Base-by-base conservation (phyloP, 2,329 filamentous ascomycete genomes). In the Ophiostoma australiae region DNA sequence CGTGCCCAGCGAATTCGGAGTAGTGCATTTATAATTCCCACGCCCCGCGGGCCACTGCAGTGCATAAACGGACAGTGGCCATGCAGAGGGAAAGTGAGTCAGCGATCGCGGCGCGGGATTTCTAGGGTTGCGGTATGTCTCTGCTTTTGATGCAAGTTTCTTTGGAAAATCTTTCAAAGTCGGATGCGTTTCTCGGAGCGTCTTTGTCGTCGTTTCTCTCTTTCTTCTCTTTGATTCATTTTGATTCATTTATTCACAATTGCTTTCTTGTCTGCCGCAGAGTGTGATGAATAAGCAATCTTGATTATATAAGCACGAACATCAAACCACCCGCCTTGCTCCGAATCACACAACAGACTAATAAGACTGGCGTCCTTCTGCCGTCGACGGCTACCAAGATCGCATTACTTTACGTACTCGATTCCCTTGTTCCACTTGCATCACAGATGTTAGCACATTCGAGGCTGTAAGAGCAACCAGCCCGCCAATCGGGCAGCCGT, bases 401-500 rank as follows among this genome's bases (percentile, higher is more conserved):
- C 44, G 7, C 44, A 48, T 48, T 48, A n/a, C 37, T 37, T 66
- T 66, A 66, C 63, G 63, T 66, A 66, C 63, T 13, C 20, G 20
- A 39, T 39, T 39, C 63, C 35, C 33, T 39, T 15, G 17, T 41
- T 39, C 63, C 63, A 65, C 61, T 69, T 55, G 8, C n/a, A 44
- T 37, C 20, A 52, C 48, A 69, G 52, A 20, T 66, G 63, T 66
- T 66, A 65, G 61, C 61, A 35, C 35, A 61, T 39, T 69, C n/a
- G 68, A 68, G 67, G 67, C 67, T 68, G 67, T 52, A 68, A 68
- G 27, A 68, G 67, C 66, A 68, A 68, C 37, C 66, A 48, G 66
- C 39, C 17, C n/a, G 63, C 63, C 63, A 66, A 66, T 66, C 35
- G 35, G 33, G 20, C 63, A 13, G 63, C 10, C 35, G 17, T 66